Base-by-base conservation (phyloP, 495 filamentous ascomycete species). In the Oidiodendron maius region DNA sequence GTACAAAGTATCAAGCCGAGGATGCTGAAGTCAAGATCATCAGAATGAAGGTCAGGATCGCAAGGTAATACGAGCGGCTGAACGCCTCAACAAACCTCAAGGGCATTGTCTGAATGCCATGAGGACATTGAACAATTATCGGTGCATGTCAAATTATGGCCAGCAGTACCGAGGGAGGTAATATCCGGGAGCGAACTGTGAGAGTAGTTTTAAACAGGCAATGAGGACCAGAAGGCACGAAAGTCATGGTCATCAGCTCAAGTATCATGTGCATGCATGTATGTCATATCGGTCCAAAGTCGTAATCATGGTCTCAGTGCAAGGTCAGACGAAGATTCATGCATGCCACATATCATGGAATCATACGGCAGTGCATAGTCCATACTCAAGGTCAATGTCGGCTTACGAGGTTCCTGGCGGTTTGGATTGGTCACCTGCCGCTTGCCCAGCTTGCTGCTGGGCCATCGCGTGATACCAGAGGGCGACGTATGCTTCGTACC, bases 401-500 rank as follows among this genome's bases (percentile, higher is more conserved):
- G 52, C 43, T 55, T 52, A 63, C 24, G 60, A 60, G 17, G 60
- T 58, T 50, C 60, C 60, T 10, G 60, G 60, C 32, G 60, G 60
- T 37, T 58, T 58, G 10, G 55, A 53, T 1, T 44, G 20, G 30
- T 59, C 60, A 40, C 50, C 55, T 56, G 49, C 54, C 3, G 51
- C 16, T 22, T 51, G 48, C 12, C 57, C 56, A 48, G 44, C 55
- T 28, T 44, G 41, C 22, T 42, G 40, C 56, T 67, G 64, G 26
- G 71, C 70, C 44, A 75, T 53, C 28, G 70, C 69, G 40, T 76
- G 71, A 61, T 83, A 83, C 79, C 80, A 86, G 47, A 82, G 63
- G n/a, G 78, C 74, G 9, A 77, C 51, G 56, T 83, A 83, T 42
- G 71, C 71, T 43, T 82, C 64, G 58, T 84, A 83, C 40, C 82